A percentile compares a stretch with the other conserved stretches of the same genome.
phyloP scores from a whole-genome alignment of 257 asterid species.

The Eustoma russellianum region DNA sequence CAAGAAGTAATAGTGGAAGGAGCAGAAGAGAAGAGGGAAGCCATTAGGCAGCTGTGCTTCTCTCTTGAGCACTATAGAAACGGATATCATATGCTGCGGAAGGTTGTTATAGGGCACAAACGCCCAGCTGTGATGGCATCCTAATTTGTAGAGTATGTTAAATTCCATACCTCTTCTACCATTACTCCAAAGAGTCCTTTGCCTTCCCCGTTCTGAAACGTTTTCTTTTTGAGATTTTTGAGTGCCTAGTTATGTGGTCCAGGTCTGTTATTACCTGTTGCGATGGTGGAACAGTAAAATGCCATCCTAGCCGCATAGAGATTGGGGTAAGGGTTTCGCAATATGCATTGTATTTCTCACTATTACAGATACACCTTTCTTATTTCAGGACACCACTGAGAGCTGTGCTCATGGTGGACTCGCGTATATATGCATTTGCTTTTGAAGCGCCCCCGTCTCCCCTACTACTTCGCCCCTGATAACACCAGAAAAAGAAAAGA shows the following conservation, averaged over 20 bases:
- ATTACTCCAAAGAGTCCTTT: background rate
- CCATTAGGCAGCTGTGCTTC: constrained; percentile 79
- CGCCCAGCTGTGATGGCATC: constrained; percentile 43
- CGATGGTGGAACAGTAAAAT: background rate
- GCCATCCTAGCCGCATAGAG: no score
- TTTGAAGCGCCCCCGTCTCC: no score
- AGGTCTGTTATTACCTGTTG: background rate
- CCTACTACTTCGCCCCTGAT: no score
- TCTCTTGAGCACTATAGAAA: constrained; percentile 70
- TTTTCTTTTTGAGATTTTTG: background rate
- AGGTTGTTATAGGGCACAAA: constrained; percentile 40
- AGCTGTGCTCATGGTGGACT: no score
- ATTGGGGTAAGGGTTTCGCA: no score
- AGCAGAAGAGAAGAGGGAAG: constrained; percentile 82
- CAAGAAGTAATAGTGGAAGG: constrained; percentile 47
- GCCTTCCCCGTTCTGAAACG: background rate
- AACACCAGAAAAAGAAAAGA: no score
- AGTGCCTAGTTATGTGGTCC: background rate
- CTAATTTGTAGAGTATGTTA: constrained; percentile 8
- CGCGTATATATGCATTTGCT: no score
- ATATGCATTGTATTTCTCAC: no score
- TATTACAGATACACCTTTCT: no score
- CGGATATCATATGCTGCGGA: constrained; percentile 57
- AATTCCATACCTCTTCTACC: background rate
- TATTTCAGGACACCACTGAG: no score